phyloP scores from a whole-genome alignment of 345 rosid species.

The Corymbia maculata region DNA sequence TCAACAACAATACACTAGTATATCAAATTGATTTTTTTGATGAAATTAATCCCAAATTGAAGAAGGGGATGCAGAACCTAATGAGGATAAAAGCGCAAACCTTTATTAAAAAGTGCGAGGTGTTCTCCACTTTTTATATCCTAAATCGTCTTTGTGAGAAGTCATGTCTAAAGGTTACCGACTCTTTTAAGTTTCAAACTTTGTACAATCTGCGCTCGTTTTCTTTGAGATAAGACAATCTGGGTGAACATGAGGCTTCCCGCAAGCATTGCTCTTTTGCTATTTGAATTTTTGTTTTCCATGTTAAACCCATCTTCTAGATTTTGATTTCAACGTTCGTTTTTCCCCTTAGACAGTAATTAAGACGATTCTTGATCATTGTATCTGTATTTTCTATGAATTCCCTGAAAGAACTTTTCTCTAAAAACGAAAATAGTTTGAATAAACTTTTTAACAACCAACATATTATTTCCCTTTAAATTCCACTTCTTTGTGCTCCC shows the following conservation, averaged over 20 bases:
- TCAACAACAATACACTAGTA: accelerated
- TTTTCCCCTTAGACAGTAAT: neutral
- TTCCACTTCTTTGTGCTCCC: too few species aligned
- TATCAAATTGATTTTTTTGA: neutral
- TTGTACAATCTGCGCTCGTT: neutral
- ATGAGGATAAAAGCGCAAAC: neutral
- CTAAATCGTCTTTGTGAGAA: neutral
- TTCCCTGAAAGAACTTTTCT: accelerated
- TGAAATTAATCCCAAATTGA: neutral
- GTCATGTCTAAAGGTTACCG: neutral
- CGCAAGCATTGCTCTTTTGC: neutral
- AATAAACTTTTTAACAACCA: too few species aligned
- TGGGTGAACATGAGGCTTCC: neutral
- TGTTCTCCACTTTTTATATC: neutral
- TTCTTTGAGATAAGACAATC: neutral
- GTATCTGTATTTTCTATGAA: neutral
- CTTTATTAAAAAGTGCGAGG: neutral
- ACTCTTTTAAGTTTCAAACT: neutral
- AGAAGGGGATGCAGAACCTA: neutral
- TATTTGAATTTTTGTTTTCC: neutral
- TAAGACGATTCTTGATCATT: neutral
- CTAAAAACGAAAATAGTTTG: neutral
- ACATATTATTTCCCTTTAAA: too few species aligned
- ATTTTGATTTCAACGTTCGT: neutral
- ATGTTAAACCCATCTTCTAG: neutral